Percentiles rank a stretch among this genome's conserved stretches.
Conservation (phyloP, 1,139 yeast genomes). For the Taphrina wiesneri region DNA sequence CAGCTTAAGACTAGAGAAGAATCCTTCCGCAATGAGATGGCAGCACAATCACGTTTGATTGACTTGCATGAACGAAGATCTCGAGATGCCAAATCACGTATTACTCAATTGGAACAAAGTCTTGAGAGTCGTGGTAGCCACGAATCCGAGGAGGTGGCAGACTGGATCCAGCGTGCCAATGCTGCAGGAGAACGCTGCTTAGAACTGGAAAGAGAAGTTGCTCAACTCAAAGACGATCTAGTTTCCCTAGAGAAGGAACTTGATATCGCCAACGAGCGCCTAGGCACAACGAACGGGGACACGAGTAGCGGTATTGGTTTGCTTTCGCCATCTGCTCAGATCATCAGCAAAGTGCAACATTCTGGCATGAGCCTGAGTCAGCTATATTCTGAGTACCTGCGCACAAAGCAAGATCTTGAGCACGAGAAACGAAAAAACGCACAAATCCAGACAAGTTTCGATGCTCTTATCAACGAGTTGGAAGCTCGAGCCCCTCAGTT, state of each 20-base stretch:
- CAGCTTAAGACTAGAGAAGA: conserved; percentile 54
- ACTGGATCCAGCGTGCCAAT: conserved; percentile 45
- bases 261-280: conserved; percentile 36
- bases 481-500: conserved; percentile 79
- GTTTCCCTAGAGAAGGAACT: conserved; percentile 10
- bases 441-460: conserved; percentile 67
- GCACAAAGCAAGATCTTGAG: conserved; percentile 63
- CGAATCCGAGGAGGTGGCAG: conserved; percentile 43
- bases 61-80: conserved; percentile 60
- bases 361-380: conserved; percentile 67
- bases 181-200: conserved; percentile 43
- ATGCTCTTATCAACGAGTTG: conserved; percentile 69
- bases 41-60: conserved; percentile 63
- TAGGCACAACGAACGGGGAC: conserved; percentile 20
- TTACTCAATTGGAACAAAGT: conserved; percentile 52
- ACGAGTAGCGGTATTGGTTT: conserved; percentile 40
- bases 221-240: conserved; percentile 44
- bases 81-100: conserved; percentile 40
- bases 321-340: conserved; percentile 51
- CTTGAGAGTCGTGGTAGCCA: conserved; percentile 49
- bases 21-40: conserved; percentile 62
- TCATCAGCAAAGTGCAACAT: conserved; percentile 53
- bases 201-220: conserved; percentile 43
- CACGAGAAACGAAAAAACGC: conserved; percentile 73
- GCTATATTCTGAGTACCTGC: conserved; percentile 64